Evolutionary conservation across 768 basidiomycete species (phyloP).

Genomic region (Collybia nuda): DNA sequence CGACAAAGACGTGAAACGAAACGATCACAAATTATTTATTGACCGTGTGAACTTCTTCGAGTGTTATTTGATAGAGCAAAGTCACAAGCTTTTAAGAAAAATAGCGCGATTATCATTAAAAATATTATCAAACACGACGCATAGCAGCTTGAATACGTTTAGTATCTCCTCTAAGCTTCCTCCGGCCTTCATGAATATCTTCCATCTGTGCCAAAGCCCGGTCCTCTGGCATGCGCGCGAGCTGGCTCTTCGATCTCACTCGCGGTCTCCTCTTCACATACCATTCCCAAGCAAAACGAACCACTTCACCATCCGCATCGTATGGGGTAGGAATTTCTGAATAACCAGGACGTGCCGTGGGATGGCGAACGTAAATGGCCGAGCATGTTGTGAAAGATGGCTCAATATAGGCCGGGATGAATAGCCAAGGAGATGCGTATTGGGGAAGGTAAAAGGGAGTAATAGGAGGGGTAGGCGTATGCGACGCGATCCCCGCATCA

Average conservation of each 20-base stretch:
- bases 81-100: no score
- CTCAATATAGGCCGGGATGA: constrained; percentile 90
- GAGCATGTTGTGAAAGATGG: constrained; percentile 87
- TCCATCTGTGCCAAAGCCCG: constrained; percentile 41
- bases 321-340: constrained; percentile 95
- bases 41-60: no score
- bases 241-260: constrained; percentile 62
- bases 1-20: no score
- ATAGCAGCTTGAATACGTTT: constrained; percentile 13
- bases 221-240: constrained; percentile 67
- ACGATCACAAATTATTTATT: no score
- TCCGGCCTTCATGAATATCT: constrained; percentile 24
- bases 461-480: constrained; percentile 21
- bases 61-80: no score
- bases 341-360: constrained; percentile 94
- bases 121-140: constrained; percentile 3
- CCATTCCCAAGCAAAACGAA: constrained; percentile 97
- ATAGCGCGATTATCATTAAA: no score
- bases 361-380: constrained; percentile 90
- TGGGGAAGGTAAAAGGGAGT: constrained; percentile 85
- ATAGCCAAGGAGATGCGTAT: constrained; percentile 88
- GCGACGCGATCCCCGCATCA: not conserved
- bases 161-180: constrained; percentile 20
- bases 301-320: constrained; percentile 91
- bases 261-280: constrained; percentile 72